Percentiles rank a stretch among this genome's conserved stretches.
phyloP scores from a whole-genome alignment of 768 basidiomycete genomes.

The Tricholoma furcatifolium region DNA sequence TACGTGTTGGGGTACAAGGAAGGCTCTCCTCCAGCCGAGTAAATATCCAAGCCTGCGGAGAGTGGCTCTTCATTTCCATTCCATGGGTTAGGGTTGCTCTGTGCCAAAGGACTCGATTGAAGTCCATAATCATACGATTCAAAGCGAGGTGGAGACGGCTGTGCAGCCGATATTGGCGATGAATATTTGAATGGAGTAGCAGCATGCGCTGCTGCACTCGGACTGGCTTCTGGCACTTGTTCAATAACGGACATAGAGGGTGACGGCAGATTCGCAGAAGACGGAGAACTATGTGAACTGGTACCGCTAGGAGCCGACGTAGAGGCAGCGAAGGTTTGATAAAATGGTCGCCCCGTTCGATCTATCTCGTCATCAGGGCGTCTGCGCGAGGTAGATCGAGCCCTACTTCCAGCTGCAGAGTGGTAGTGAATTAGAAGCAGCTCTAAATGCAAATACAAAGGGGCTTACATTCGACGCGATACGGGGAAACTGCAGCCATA shows the following conservation, averaged over 20 bases:
- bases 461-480: slow-evolving; percentile 62
- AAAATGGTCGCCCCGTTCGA: slow-evolving; percentile 40
- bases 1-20: slow-evolving; percentile 45
- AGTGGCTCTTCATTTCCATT: slow-evolving; percentile 38
- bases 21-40: slow-evolving; percentile 39
- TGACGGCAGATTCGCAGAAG: slow-evolving; percentile 70
- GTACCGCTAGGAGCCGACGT: slow-evolving; percentile 38
- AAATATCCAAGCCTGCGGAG: slow-evolving; percentile 39
- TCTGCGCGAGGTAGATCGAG: slow-evolving; percentile 74
- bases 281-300: slow-evolving; percentile 75
- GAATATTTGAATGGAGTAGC: slow-evolving; percentile 43
- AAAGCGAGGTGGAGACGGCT: slow-evolving; percentile 52
- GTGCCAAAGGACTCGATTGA: slow-evolving; percentile 36
- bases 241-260: slow-evolving; percentile 57
- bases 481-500: slow-evolving; percentile 58
- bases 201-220: slow-evolving; percentile 46
- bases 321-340: slow-evolving; percentile 58
- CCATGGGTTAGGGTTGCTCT: slow-evolving; percentile 44
- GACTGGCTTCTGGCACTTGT: slow-evolving; percentile 51
- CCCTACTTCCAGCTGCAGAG: slow-evolving; percentile 54
- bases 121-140: slow-evolving; percentile 52
- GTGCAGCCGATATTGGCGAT: slow-evolving; percentile 47
- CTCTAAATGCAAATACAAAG: not conserved
- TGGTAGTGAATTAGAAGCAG: slow-evolving; percentile 14
- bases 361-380: slow-evolving; percentile 66